Base-by-base conservation (phyloP, 257 asterid genomes). In the Solanum neorickii region DNA sequence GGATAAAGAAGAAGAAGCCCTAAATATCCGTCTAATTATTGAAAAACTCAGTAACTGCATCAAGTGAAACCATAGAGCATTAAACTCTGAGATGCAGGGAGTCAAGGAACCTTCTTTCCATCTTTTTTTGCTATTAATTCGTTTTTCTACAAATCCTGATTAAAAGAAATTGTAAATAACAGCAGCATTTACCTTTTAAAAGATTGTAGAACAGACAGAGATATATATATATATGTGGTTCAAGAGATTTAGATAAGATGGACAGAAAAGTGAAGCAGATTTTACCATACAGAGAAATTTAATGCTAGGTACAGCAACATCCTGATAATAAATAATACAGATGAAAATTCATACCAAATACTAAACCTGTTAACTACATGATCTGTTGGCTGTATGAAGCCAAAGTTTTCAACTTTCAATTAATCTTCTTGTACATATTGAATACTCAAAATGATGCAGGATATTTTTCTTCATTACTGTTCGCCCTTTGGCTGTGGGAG, bases 381-480 rank as follows among this genome's bases (percentile, higher is more conserved):
- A 78, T 31, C 27, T 80, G 44, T 80, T 47, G 85, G n/a, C 25
- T 46, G 84, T 78, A 78, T 47, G 29, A 47, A 47, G 29, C 62
- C 62, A 80, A 49, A 29, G 69, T 47, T 80, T 39, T 47, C 69
- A 80, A 15, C 85, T 47, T 80, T 80, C 29, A 80, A 29, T 47
- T 49, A 80, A 52, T 80, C 41, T 80, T 68, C 85, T 80, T 80
- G 85, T 80, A 80, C 85, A 47, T 47, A 80, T 9, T 47, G 68
- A 80, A 80, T 80, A 80, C 85, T 80, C 85, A 80, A 80, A 80
- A 80, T 47, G 85, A 80, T 29, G 85, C 85, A 80, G 85, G 46
- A 78, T 49, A 47, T 1, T 27, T 80, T 47, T 27, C 69, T 47
- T 80, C 85, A 49, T 80, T 80, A 44, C 85, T 80, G 84, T 44